Base-by-base conservation (phyloP, 2,329 filamentous ascomycete species). In the Harringtonia aguacate region DNA sequence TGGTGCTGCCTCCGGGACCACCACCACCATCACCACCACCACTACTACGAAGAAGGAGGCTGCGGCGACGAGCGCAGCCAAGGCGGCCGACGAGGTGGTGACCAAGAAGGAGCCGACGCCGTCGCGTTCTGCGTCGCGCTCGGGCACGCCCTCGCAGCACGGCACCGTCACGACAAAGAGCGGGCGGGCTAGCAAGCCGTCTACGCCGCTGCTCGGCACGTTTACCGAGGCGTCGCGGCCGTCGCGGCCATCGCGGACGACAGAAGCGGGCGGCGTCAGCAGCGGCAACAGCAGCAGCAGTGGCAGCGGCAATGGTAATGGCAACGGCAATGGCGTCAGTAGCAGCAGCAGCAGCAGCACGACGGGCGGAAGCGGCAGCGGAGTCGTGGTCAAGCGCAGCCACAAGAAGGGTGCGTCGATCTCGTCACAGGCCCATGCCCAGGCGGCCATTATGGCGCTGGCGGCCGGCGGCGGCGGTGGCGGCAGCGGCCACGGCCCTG, bases 111-210 rank as follows among this genome's bases (percentile, higher is more conserved):
- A 65, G 51, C 31, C 58, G 4, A 54, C 60, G 35, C 60, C 64
- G 24, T 59, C 64, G 9, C 58, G 63, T 39, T 56, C 61, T 21
- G 29, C 31, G 61, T 62, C 22, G 15, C 12, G 22, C 4, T 21
- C 30, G 37, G 37, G 12, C 15, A 36, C 36, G 15, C 41, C 4
- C 31, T 34, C 27, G 6, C 44, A 41, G 37, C 46, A 30, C 59
- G 62, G 30, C 1, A 64, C 69, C 2, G 67, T 76, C 13, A 67
- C 64, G 39, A 81, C 77, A 2, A 82, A 82, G 61, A 81, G 76
- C 48, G 78, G 78, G 3, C 68, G 78, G 45, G 75, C 78, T 12
- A 81, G 77, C 58, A 82, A 82, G 56, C 78, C 77, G 3, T 81
- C 77, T 4, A 82, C 79, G 2, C 79, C 78, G 14, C 74, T 77